Evolutionary conservation across 2,329 filamentous ascomycete genomes (phyloP).

Genomic region (Bipolaris zeicola): DNA sequence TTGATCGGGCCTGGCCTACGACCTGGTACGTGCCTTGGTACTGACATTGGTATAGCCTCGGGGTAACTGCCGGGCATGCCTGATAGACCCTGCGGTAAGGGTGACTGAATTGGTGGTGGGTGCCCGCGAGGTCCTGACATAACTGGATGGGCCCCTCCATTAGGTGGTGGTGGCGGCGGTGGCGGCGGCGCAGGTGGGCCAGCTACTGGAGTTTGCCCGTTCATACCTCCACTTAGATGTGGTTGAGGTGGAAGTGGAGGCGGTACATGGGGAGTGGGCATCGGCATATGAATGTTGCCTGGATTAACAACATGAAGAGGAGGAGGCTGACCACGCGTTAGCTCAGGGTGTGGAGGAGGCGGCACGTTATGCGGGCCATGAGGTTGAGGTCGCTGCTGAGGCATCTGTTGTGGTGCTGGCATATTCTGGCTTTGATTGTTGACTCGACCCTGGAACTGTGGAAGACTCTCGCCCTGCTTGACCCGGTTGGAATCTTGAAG

Average conservation of each 20-base stretch:
- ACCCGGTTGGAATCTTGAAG: neutral
- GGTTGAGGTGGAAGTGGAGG: slow-evolving; percentile 12
- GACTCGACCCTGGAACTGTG: slow-evolving; percentile 6
- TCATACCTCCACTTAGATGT: slow-evolving; percentile 5
- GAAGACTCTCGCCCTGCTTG: neutral
- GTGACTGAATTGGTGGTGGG: slow-evolving; percentile 12
- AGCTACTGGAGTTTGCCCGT: neutral
- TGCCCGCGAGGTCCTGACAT: slow-evolving; percentile 16
- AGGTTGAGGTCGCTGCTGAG: slow-evolving; percentile 4
- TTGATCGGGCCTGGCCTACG: slow-evolving; percentile 14
- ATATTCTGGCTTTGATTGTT: slow-evolving; percentile 8
- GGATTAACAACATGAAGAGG: neutral
- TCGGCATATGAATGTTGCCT: slow-evolving; percentile 6
- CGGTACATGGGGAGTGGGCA: slow-evolving; percentile 2
- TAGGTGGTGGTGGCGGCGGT: slow-evolving; percentile 5
- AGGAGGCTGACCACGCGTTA: slow-evolving; percentile 6
- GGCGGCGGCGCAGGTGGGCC: slow-evolving; percentile 4
- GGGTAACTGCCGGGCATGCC: slow-evolving; percentile 28
- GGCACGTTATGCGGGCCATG: slow-evolving; percentile 8
- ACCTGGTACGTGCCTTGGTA: slow-evolving; percentile 2
- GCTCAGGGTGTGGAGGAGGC: slow-evolving; percentile 12
- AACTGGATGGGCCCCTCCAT: neutral
- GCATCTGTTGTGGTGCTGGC: slow-evolving; percentile 15
- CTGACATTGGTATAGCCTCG: slow-evolving; percentile 7
- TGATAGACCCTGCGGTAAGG: neutral